Evolutionary conservation across 148 eudicot species (phyloP).

Genomic region (Rhododendron ovatum): DNA sequence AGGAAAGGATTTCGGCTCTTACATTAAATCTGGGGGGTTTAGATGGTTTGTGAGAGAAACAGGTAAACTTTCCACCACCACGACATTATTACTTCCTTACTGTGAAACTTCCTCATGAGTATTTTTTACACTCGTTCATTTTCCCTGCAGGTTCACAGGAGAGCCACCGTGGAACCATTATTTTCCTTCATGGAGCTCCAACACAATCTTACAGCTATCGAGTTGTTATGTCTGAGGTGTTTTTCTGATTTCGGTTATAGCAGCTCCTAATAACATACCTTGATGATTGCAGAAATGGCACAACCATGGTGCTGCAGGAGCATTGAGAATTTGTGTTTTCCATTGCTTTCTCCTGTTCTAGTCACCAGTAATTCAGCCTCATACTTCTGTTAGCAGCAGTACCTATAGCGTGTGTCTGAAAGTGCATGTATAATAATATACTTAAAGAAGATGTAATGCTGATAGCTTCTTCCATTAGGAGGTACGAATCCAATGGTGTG

Average conservation of each 20-base stretch:
- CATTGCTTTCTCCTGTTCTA: neutral
- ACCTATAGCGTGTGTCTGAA: neutral
- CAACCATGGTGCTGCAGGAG: neutral
- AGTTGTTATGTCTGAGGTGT: conserved; percentile 94
- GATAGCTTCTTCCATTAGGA: neutral
- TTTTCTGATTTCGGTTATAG: conserved; percentile 5
- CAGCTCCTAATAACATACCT: neutral
- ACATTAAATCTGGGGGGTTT: conserved; percentile 66
- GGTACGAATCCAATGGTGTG: neutral
- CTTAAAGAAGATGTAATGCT: neutral
- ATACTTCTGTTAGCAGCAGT: neutral
- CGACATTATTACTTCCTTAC: neutral
- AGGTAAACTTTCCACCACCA: conserved; percentile 33
- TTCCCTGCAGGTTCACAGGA: conserved; percentile 60
- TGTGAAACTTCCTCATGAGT: neutral
- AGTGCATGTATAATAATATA: neutral
- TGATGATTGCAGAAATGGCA: neutral
- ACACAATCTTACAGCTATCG: conserved; percentile 95
- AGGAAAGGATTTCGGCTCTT: conserved; percentile 87
- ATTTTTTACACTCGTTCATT: neutral
- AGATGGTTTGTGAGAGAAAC: conserved; percentile 98
- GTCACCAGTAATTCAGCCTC: neutral
- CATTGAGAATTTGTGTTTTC: neutral
- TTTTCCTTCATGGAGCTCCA: conserved; percentile 97
- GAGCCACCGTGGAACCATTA: conserved; percentile 70